These are phyloP conservation scores for Hyphopichia pseudoburtonii DNA, from an alignment of 1,139 yeast species.

Conservation along the genomic window DNA sequence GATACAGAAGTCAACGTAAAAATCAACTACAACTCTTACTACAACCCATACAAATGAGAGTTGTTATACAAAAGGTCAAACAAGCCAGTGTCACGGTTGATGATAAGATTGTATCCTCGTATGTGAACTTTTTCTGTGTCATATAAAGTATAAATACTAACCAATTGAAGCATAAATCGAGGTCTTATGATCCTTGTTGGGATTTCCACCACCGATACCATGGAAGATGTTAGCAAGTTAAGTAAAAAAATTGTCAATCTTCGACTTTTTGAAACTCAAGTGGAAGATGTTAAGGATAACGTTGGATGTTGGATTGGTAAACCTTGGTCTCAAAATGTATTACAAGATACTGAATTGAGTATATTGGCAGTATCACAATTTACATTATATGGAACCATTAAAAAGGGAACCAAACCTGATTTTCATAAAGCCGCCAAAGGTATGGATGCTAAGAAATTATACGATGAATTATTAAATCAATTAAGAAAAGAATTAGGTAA, in stretches of 20 bases:
- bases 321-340: slow-evolving; percentile 43
- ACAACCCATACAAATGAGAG: slow-evolving; percentile 55
- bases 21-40: background rate
- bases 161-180: slow-evolving; percentile 49
- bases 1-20: background rate
- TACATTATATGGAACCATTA: slow-evolving; percentile 79
- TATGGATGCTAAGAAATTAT: slow-evolving; percentile 63
- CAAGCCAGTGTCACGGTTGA: slow-evolving; percentile 87
- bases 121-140: slow-evolving; percentile 24
- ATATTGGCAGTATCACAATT: slow-evolving; percentile 74
- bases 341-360: slow-evolving; percentile 34
- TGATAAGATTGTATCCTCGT: slow-evolving; percentile 64
- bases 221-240: slow-evolving; percentile 65
- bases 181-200: slow-evolving; percentile 88
- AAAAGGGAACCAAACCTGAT: slow-evolving; percentile 91
- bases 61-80: slow-evolving; percentile 85
- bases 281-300: slow-evolving; percentile 26
- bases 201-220: slow-evolving; percentile 71
- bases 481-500: slow-evolving; percentile 57
- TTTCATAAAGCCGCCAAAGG: slow-evolving; percentile 90
- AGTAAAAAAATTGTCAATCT: slow-evolving; percentile 66
- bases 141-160: background rate
- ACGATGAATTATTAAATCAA: slow-evolving; percentile 56
- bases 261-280: slow-evolving; percentile 67
- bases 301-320: slow-evolving; percentile 61